Base-by-base conservation (phyloP, 2,329 filamentous ascomycete genomes). In the Neofusicoccum sp. region DNA sequence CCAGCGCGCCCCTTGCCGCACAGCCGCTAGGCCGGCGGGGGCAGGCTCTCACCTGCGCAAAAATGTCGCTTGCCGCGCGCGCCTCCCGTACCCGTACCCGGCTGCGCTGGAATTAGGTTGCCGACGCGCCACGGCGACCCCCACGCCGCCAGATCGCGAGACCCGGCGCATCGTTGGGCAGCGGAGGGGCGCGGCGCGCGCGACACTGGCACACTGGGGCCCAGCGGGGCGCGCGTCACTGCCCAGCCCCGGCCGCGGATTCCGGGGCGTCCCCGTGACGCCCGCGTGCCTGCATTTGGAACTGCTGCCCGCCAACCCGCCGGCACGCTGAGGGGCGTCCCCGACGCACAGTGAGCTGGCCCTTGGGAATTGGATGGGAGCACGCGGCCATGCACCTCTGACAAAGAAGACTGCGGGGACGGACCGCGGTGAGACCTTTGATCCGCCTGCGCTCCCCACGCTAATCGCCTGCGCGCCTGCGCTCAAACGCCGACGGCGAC, bases 361-460 rank as follows among this genome's bases (percentile, higher is more conserved):
- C 16, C 6, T 2, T 38, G 20, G 44, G 31, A 43, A 41, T 54
- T 31, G 28, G 38, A 33, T 24, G 36, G 36, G 20, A 31, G 24
- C 5, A 28, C 34, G 49, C 31, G 24, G 38, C 26, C 36, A 56
- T 59, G 57, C 41, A n/a, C 49, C 57, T 59, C 57, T 48, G 57
- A 49, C 43, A 48, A 43, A 59, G 33, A 41, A 26, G 57, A 59
- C 57, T 48, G 57, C 57, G 57, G 43, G 44, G 57, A 48, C 44
- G 57, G 43, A 33, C 61, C 61, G 61, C 63, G 62, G 63, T 65
- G 64, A 57, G 61, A 63, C 61, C 53, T 60, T 58, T 63, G 62
- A 65, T 64, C 63, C 62, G 64, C 68, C 67, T 61, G 64, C 70
- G 72, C 70, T 69, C 71, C 72, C 71, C 70, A 60, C 58, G 58